Evolutionary conservation across 1,284 basidiomycete genomes (phyloP).

Genomic region (Phylloporus sp.): DNA sequence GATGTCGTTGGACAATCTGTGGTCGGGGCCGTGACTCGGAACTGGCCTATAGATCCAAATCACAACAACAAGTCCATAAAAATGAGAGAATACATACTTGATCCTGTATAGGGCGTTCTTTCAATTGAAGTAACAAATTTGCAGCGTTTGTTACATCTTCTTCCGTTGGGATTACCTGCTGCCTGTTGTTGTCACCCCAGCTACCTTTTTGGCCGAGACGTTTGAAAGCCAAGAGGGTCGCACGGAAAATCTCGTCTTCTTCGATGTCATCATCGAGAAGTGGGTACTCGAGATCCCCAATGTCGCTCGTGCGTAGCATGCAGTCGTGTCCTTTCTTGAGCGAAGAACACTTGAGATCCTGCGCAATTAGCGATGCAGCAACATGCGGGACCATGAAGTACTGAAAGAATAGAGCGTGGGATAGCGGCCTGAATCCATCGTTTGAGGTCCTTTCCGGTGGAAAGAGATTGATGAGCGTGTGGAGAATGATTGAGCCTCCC

Average conservation of each 20-base stretch:
- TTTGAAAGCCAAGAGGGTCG: neutral
- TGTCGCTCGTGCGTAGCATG: neutral
- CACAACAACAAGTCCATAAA: no score
- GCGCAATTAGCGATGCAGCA: neutral
- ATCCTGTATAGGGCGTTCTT: no score
- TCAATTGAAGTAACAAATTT: no score
- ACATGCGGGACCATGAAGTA: neutral
- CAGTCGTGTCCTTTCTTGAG: neutral
- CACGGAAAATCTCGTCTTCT: neutral
- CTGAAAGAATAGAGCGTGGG: neutral
- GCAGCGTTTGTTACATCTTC: neutral
- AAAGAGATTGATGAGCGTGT: neutral
- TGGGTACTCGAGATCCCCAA: neutral
- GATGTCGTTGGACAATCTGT: no score
- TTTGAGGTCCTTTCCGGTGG: neutral
- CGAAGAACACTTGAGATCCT: neutral
- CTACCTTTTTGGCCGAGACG: neutral
- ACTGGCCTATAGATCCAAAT: no score
- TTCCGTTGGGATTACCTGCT: neutral
- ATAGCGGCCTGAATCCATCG: neutral
- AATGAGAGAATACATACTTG: no score
- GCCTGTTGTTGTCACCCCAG: neutral
- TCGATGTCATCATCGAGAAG: neutral
- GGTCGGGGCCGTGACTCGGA: no score
- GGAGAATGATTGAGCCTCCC: neutral